phyloP scores from a whole-genome alignment of 2,329 filamentous ascomycete genomes.

The Rhynchosporium agropyri region DNA sequence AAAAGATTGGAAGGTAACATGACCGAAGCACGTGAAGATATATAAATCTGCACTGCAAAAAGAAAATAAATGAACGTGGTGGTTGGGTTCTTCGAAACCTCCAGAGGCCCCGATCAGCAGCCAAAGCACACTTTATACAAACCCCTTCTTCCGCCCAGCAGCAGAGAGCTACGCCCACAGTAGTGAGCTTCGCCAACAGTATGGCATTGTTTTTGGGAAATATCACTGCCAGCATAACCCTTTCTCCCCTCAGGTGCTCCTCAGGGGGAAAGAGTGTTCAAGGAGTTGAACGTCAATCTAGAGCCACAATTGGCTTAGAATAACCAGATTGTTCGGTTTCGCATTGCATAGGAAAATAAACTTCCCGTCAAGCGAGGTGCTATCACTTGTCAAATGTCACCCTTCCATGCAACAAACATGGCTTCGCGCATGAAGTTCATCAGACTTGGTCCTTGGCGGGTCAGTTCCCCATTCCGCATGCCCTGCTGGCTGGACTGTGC shows the following conservation, averaged over 20 bases:
- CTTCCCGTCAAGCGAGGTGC: conserved; percentile 13
- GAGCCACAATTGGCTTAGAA: conserved; percentile 22
- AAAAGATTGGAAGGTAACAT: conserved; percentile 24
- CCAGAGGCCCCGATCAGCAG: conserved; percentile 7
- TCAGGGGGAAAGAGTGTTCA: too few relatives aligned
- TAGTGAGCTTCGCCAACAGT: not conserved
- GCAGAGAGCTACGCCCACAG: not conserved
- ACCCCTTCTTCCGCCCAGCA: not conserved
- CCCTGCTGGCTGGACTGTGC: conserved; percentile 10
- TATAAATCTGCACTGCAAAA: conserved; percentile 14
- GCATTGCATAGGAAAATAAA: conserved; percentile 24
- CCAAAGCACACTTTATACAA: conserved; percentile 7
- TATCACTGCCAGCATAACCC: conserved; percentile 20
- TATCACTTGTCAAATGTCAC: conserved; percentile 1
- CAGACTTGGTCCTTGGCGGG: conserved; percentile 16
- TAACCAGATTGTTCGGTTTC: conserved; percentile 28
- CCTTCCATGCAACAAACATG: conserved; percentile 2
- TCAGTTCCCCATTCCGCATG: not conserved
- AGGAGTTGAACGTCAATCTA: not conserved
- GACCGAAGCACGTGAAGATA: conserved; percentile 23
- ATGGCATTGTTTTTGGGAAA: conserved; percentile 25
- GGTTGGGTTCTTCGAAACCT: conserved; percentile 5
- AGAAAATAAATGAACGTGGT: conserved; percentile 15
- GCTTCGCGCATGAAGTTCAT: conserved; percentile 24
- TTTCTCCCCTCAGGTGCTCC: conserved; percentile 10